phyloP scores from a whole-genome alignment of 2,329 filamentous ascomycete genomes.

The Fusarium concolor region DNA sequence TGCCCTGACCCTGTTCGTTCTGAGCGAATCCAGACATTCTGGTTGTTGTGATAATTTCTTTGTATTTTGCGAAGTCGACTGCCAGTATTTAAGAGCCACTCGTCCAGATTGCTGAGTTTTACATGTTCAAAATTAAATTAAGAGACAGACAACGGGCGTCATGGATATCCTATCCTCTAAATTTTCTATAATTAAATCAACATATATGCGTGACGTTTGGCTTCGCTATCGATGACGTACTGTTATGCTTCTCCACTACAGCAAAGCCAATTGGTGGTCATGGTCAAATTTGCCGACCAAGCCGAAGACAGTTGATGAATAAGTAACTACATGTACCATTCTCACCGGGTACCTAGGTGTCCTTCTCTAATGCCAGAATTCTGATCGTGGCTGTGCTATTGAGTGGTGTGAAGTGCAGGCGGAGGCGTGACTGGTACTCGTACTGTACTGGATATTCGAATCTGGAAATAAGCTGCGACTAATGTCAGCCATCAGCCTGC shows the following conservation, averaged over 20 bases:
- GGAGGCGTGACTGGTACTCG: too few species aligned
- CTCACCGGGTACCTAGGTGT: too few species aligned
- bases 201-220: neutral
- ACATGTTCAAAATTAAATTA: neutral
- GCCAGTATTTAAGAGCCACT: neutral
- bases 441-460: too few species aligned
- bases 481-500: too few species aligned
- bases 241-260: neutral
- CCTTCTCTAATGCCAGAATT: neutral
- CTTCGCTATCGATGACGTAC: slow-evolving; percentile 18
- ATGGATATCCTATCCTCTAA: neutral
- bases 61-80: neutral
- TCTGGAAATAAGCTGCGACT: too few species aligned
- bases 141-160: neutral
- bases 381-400: neutral
- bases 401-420: neutral
- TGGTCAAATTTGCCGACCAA: neutral
- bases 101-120: fast-evolving
- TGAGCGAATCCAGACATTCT: slow-evolving; percentile 15
- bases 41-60: neutral
- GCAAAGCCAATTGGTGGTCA: neutral
- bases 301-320: neutral
- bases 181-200: neutral
- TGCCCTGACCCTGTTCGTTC: slow-evolving; percentile 30
- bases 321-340: too few species aligned